Conservation (phyloP, 352 stramenopile species). For the Globisporangium lucens region DNA sequence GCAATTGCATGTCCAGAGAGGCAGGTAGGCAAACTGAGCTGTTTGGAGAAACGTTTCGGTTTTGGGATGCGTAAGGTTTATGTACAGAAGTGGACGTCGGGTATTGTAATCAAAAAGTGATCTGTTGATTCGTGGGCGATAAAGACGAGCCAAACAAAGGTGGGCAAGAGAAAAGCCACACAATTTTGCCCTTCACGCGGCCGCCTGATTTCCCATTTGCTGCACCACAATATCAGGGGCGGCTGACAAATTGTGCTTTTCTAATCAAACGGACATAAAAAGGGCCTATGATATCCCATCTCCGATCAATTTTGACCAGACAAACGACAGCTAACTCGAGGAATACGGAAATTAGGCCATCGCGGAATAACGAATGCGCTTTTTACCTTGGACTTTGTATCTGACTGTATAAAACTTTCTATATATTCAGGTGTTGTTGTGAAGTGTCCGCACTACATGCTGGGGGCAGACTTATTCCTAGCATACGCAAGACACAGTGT, state of each 20-base stretch:
- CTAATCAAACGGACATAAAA: not conserved
- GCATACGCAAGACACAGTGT: too few relatives aligned
- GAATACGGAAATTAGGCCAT: not conserved
- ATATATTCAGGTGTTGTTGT: too few relatives aligned
- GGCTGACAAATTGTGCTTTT: slow-evolving; percentile 2
- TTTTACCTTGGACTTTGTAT: not conserved
- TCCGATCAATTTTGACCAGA: slow-evolving; percentile 1
- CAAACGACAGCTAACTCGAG: not conserved
- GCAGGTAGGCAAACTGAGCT: too few relatives aligned
- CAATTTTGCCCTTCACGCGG: not conserved
- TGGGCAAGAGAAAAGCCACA: not conserved
- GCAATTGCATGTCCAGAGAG: too few relatives aligned
- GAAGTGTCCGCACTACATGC: too few relatives aligned
- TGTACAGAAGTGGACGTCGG: too few relatives aligned
- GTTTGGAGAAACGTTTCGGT: too few relatives aligned
- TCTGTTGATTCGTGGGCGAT: not conserved
- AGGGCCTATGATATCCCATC: slow-evolving; percentile 8
- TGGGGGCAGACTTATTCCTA: too few relatives aligned
- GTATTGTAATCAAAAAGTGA: not conserved
- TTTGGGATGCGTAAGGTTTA: too few relatives aligned
- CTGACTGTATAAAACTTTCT: not conserved
- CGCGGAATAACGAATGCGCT: not conserved
- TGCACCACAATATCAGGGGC: slow-evolving; percentile 12
- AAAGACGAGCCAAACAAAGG: not conserved
- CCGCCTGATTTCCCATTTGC: slow-evolving; percentile 2